Evolutionary conservation across 345 rosid species (phyloP).

Genomic region (Brassica carinata): DNA sequence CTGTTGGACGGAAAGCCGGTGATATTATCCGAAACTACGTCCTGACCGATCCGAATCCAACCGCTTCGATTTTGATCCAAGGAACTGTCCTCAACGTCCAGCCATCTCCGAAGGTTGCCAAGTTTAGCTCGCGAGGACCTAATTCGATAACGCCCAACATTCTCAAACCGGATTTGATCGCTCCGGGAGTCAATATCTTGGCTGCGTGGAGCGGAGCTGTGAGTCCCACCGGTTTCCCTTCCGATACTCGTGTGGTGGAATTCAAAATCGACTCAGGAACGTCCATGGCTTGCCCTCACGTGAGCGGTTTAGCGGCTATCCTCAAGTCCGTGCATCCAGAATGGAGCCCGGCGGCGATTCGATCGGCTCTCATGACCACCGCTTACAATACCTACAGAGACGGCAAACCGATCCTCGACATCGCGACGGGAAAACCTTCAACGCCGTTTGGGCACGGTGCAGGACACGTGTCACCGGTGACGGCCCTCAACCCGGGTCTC

Average conservation of each 20-base stretch:
- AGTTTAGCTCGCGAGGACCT: conserved; percentile 91
- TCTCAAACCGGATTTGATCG: conserved; percentile 83
- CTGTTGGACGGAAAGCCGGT: conserved; percentile 66
- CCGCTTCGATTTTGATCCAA: conserved; percentile 54
- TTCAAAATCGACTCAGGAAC: conserved; percentile 81
- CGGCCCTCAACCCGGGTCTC: conserved; percentile 75
- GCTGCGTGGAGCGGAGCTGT: conserved; percentile 65
- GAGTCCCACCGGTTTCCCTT: conserved; percentile 54
- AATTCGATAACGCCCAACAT: conserved; percentile 62
- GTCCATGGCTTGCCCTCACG: conserved; percentile 95
- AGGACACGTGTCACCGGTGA: conserved; percentile 74
- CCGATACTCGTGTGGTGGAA: conserved; percentile 52
- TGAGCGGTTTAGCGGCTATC: conserved; percentile 79
- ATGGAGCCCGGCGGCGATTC: conserved; percentile 87
- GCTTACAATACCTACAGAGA: conserved; percentile 64
- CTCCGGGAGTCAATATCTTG: conserved; percentile 82
- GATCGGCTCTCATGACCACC: conserved; percentile 93
- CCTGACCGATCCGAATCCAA: conserved; percentile 53
- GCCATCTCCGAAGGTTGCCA: conserved; percentile 87
- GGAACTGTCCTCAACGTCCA: conserved; percentile 71
- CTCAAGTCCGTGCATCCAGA: conserved; percentile 69
- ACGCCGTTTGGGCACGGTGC: conserved; percentile 81
- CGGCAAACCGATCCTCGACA: conserved; percentile 54
- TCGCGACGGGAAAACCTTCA: conserved; percentile 59
- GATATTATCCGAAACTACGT: conserved; percentile 55